A percentile compares a stretch with the other conserved stretches of the same genome.
Evolutionary conservation across 1,139 yeast genomes (phyloP).

Genomic region (Debaryomyces sp.): DNA sequence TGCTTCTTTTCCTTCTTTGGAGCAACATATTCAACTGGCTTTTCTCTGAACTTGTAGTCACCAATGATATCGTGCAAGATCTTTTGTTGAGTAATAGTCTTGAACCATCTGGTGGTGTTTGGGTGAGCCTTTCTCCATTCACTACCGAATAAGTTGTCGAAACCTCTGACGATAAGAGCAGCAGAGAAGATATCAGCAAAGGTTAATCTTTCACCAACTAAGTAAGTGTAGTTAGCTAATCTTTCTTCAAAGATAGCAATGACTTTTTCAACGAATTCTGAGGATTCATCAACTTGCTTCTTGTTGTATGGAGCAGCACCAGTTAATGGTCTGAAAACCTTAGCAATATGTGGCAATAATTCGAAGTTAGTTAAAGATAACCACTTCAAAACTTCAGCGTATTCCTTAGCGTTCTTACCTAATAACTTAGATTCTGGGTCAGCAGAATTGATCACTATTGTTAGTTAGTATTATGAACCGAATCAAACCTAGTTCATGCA

Average conservation of each 20-base stretch:
- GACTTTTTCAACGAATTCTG: conserved; percentile 39
- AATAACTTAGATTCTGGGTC: conserved; percentile 45
- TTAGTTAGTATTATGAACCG: conserved; percentile 22
- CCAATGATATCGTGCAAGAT: conserved; percentile 46
- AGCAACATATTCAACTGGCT: conserved; percentile 68
- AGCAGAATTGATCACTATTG: conserved; percentile 32
- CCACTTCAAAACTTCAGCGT: conserved; percentile 79
- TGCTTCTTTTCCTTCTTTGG: conserved; percentile 80
- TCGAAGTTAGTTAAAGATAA: conserved; percentile 80
- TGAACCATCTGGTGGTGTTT: conserved; percentile 81
- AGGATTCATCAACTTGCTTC: conserved; percentile 66
- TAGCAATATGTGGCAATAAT: conserved; percentile 46
- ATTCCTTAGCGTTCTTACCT: conserved; percentile 67
- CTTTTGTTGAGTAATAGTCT: conserved; percentile 64
- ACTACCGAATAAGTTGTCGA: conserved; percentile 66
- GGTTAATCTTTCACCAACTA: conserved; percentile 89
- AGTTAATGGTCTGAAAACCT: conserved; percentile 34
- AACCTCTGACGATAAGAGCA: conserved; percentile 62
- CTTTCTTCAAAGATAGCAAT: conserved; percentile 59
- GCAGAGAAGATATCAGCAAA: conserved; percentile 81
- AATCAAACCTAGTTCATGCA: neutral
- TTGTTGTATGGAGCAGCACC: conserved; percentile 69
- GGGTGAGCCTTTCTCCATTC: conserved; percentile 82
- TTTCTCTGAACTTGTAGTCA: conserved; percentile 61
- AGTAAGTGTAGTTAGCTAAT: conserved; percentile 76